Evolutionary conservation across 768 basidiomycete species (phyloP), one percentile per base, ranked within the genome.

Genomic region (Russula sp.): DNA sequence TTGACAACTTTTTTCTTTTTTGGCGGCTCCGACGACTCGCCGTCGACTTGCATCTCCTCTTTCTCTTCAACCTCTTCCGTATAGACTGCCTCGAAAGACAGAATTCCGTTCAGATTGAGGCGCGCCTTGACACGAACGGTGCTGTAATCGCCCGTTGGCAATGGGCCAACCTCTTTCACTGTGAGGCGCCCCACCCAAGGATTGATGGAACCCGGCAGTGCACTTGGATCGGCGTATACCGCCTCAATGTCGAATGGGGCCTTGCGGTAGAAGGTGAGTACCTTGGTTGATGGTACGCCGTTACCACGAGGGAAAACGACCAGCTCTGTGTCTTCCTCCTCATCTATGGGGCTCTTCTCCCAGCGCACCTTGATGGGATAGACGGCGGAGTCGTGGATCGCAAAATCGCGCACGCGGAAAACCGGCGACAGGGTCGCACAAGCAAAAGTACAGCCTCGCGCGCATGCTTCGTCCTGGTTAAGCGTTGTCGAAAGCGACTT

Each of bases 391-490:
- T 99, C 97, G 72, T 85, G 83, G 62, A 93, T 78, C 70, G 84
- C 79, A 81, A 99, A 99, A 65, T 98, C 95, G 66, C 94, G 89
- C 38, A 98, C 96, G 66, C 93, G 90, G 90, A 98, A 99, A 56
- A 94, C 87, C 68, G 97, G 97, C 36, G 94, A 97, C 66, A 97
- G 87, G 80, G 93, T 93, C 34, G 97, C 96, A 72, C 96, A 98
- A 41, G 93, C 86, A 73, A 99, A 97, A 58, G 97, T 98, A 54
- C 94, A 90, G 45, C 96, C 97, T 48, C 96, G 91, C 9, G 93
- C 93, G 68, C 94, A 81, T 62, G 97, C 95, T 78, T 98, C 97
- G 68, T 98, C 97, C 77, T 95, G 93, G 81, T 98, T 99, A 72
- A 96, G 86, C 36, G 97, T 98, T 67, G 87, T 88, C 18, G 83